Percentiles rank a stretch among this genome's conserved stretches.
Conservation (phyloP, 176 grass and related monocot genomes). For the Puccinellia tenuiflora region DNA sequence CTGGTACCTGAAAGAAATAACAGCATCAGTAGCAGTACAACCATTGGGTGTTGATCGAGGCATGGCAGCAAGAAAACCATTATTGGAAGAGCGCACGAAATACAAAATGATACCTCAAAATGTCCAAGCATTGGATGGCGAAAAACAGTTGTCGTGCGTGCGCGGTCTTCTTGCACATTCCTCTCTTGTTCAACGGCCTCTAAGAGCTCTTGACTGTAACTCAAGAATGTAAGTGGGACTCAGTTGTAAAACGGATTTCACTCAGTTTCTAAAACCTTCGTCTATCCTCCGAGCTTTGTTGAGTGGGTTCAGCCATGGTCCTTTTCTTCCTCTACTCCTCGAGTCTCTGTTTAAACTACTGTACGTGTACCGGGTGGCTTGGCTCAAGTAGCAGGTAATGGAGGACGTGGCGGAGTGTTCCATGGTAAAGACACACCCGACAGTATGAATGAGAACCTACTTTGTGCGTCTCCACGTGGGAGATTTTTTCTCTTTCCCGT, state of each 20-base stretch:
- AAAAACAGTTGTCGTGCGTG: conserved; percentile 52
- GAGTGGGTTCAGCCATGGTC: too few relatives aligned
- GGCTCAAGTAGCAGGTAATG: too few relatives aligned
- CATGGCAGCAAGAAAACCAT: background rate
- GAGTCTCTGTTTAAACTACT: too few relatives aligned
- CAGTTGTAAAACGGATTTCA: background rate
- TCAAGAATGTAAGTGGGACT: background rate
- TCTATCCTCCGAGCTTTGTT: too few relatives aligned
- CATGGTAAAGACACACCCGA: too few relatives aligned
- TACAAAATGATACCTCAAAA: conserved; percentile 57
- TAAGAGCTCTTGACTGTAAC: conserved; percentile 77
- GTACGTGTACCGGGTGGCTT: too few relatives aligned
- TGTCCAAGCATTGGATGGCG: conserved; percentile 74
- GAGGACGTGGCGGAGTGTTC: too few relatives aligned
- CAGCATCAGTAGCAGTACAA: background rate
- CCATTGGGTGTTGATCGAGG: background rate
- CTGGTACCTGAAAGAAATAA: conserved; percentile 19
- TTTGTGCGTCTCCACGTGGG: too few relatives aligned
- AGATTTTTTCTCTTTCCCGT: too few relatives aligned
- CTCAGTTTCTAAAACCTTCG: too few relatives aligned
- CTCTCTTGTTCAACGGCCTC: conserved; percentile 86
- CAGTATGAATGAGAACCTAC: too few relatives aligned
- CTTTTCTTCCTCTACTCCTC: too few relatives aligned
- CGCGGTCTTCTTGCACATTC: conserved; percentile 42
- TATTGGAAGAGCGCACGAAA: background rate